Evolutionary conservation across 371 early-diverging fungal genomes (phyloP), one percentile per base, ranked within the genome.

Genomic region (Apophysomyces variabilis): DNA sequence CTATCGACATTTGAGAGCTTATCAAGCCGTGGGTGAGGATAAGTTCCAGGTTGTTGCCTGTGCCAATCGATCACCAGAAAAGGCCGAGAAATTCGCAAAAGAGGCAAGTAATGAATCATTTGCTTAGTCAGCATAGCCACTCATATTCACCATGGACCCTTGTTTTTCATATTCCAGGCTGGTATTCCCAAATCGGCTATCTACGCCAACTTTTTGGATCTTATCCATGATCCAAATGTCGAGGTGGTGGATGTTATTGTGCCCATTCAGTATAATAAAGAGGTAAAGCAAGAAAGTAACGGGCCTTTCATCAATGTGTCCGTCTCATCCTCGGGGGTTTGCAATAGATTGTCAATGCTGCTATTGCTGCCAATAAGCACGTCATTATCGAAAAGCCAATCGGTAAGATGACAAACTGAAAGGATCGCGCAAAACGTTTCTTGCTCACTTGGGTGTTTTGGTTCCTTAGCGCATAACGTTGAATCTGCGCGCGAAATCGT

Each of bases 351-450:
- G 68, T 80, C 8, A 70, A 83, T 64, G 76, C 77, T 38, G 80
- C 76, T 35, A 66, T 80, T 13, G 76, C 72, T 38, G 79, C 78
- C 37, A 74, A 75, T 11, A 83, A 83, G 45, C 79, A 83, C 46
- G 71, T 80, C 57, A 62, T 83, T 54, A 71, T 83, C 64, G 84
- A 83, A 57, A 83, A 83, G 61, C 84, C 84, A 7, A 83, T 80
- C 43, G 84, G 80, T 80, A 77, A 64, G 21, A 26, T 26, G 32
- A 26, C 32, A 26, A 26, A 26, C 32, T 26, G 32, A 26, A 26
- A 26, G 3, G 32, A 26, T 26, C 32, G 32, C 32, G 32, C 32
- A 26, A 26, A 26, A 26, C 32, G 32, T 26, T 26, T 26, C 32
- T 1, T 26, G 32, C 32, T 26, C 32, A 26, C 32, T 26, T 26